A percentile compares a stretch with the other conserved stretches of the same genome.
These are phyloP conservation scores for Asterochloris sp. DNA, from an alignment of 139 green algal genomes.

Conservation along the genomic window DNA sequence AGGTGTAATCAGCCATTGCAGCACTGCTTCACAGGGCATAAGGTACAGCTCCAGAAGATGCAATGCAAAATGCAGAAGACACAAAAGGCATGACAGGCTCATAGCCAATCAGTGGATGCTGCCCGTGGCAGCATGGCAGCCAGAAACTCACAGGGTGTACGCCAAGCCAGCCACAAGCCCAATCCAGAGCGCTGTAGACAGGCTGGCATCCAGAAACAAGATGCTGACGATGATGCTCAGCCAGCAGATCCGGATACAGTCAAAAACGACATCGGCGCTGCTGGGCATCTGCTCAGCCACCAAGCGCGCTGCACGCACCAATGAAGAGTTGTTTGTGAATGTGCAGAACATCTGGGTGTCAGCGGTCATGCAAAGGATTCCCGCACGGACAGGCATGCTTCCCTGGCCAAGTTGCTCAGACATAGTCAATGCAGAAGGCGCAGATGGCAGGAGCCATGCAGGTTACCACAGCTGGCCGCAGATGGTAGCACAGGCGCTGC, in stretches of 20 bases:
- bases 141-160: conserved; percentile 46
- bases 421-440: too few relatives aligned
- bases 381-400: neutral
- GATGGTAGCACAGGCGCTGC: too few relatives aligned
- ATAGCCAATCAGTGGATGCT: neutral
- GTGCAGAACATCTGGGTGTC: too few relatives aligned
- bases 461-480: too few relatives aligned
- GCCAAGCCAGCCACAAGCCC: conserved; percentile 52
- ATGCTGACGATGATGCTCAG: conserved; percentile 64
- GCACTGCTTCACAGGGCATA: too few relatives aligned
- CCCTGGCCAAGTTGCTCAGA: too few relatives aligned
- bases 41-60: too few relatives aligned
- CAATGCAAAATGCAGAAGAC: too few relatives aligned
- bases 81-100: neutral
- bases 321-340: too few relatives aligned
- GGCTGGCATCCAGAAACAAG: conserved; percentile 59
- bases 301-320: conserved; percentile 10
- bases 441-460: too few relatives aligned
- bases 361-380: neutral
- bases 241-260: conserved; percentile 80
- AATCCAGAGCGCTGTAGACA: conserved; percentile 50
- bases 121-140: neutral
- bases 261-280: conserved; percentile 71
- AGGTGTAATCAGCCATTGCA: too few relatives aligned
- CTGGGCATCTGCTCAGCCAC: conserved; percentile 30